Base-by-base conservation (phyloP, 2,329 filamentous ascomycete species). In the Sporothrix inflata region DNA sequence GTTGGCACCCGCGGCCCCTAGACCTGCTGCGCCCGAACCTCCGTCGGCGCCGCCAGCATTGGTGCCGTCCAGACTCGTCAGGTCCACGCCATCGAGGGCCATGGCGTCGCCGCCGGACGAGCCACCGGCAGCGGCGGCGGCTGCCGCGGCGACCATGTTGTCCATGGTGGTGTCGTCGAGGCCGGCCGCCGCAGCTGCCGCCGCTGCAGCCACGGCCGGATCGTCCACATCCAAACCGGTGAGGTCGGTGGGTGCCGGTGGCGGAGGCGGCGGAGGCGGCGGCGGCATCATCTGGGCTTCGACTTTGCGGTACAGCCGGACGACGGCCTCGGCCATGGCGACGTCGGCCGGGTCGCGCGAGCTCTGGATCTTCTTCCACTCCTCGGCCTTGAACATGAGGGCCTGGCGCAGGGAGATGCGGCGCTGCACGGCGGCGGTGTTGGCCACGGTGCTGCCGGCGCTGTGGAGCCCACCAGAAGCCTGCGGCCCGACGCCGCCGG, bases 251-350 rank as follows among this genome's bases (percentile, higher is more conserved):
- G 27, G 30, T 21, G 12, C 47, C 24, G n/a, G 47, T 65, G 51
- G 68, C 42, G 9, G 45, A 42, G 21, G 65, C 61, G 51, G 70
- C 65, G 27, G 70, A 45, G n/a, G 70, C 21, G 75, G 72, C 30
- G 71, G 73, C 34, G 75, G 74, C 45, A 83, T 82, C 83, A 92
- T 85, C 77, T 91, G 90, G n/a, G 86, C 85, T 79, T 93, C 90
- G 12, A 92, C 89, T 2, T 85, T 84, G 34, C 90, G 84, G 78
- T 91, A 84, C 8, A 92, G 84, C 8, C 90, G 87, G 11, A 91
- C 87, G 16, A 89, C 81, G 9, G 86, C 86, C 79, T 92, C 90
- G 1, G 89, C 89, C 60, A 87, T 81, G 21, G 82, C 80, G 1
- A 84, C 82, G 72, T 91, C 89, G 68, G 30, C 71, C 2, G 73